Percentiles rank a stretch among this genome's conserved stretches.
Evolutionary conservation across 2,329 filamentous ascomycete genomes (phyloP).

Genomic region (Berkeleyomyces rouxiae): DNA sequence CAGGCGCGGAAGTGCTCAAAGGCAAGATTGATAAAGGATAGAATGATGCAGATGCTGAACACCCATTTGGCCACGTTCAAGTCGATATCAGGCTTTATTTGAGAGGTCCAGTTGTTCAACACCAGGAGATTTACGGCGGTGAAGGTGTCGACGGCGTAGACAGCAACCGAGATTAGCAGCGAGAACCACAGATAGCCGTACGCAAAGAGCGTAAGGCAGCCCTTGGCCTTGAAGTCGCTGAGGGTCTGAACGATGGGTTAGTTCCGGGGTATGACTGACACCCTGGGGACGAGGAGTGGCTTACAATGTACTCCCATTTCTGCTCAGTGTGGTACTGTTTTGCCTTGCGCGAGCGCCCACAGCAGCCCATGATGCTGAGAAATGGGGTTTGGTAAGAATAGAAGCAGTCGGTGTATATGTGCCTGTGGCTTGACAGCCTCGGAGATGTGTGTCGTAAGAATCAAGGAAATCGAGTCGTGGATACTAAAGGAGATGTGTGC

Average conservation of each 20-base stretch:
- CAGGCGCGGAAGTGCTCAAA: constrained; percentile 69
- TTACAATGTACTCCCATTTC: constrained; percentile 86
- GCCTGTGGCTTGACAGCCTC: background rate
- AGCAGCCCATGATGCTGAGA: constrained; percentile 40
- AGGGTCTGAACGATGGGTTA: constrained; percentile 23
- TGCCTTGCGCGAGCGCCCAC: constrained; percentile 42
- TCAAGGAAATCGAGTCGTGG: background rate
- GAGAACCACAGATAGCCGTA: constrained; percentile 77
- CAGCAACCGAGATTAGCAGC: constrained; percentile 59
- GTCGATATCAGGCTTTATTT: constrained; percentile 62
- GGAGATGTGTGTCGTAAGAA: background rate
- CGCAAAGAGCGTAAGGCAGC: constrained; percentile 59
- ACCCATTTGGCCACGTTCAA: constrained; percentile 82
- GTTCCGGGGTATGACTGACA: constrained; percentile 16
- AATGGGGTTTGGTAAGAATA: background rate
- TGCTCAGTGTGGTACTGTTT: constrained; percentile 61
- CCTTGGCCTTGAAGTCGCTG: constrained; percentile 68
- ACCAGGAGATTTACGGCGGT: constrained; percentile 80
- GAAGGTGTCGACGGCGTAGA: constrained; percentile 83
- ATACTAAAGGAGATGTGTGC: background rate
- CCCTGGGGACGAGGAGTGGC: constrained; percentile 18
- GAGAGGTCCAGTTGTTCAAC: constrained; percentile 77
- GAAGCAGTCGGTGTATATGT: background rate
- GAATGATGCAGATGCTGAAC: constrained; percentile 79
- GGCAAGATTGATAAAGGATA: constrained; percentile 67